Evolutionary conservation across 2,329 filamentous ascomycete genomes (phyloP).

Genomic region (Periconia sp.): DNA sequence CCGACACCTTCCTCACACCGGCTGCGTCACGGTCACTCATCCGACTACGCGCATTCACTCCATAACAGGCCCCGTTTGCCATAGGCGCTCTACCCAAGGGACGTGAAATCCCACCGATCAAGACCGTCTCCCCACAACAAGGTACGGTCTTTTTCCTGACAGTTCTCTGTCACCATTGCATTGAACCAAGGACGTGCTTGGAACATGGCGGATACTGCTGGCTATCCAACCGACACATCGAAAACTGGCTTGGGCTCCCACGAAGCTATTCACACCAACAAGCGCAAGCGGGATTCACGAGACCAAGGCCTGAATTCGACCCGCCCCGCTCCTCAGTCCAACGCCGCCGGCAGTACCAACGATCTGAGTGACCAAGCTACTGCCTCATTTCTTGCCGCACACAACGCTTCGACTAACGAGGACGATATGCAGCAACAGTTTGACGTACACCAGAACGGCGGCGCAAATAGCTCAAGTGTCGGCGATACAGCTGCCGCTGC

Average conservation of each 20-base stretch:
- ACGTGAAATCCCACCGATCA: constrained; percentile 18
- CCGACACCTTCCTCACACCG: constrained; percentile 14
- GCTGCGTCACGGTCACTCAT: constrained; percentile 26
- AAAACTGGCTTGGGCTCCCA: constrained; percentile 39
- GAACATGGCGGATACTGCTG: constrained; percentile 46
- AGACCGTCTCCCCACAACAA: constrained; percentile 21
- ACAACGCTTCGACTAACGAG: constrained; percentile 47
- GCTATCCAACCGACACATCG: constrained; percentile 42
- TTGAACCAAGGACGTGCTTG: constrained; percentile 7
- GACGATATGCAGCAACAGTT: constrained; percentile 52
- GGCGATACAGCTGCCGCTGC: constrained; percentile 67
- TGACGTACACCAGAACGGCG: constrained; percentile 59
- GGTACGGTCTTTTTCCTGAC: constrained; percentile 19
- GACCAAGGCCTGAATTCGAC: constrained; percentile 47
- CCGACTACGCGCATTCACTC: constrained; percentile 23
- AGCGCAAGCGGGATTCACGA: constrained; percentile 55
- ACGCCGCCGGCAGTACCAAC: constrained; percentile 32
- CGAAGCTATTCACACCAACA: constrained; percentile 43
- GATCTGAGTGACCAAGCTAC: constrained; percentile 46
- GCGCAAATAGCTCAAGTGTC: constrained; percentile 55
- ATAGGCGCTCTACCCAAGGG: constrained; percentile 19
- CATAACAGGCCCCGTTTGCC: constrained; percentile 20
- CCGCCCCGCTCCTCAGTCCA: constrained; percentile 43
- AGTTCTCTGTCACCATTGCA: constrained; percentile 12
- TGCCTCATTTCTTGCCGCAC: constrained; percentile 46